phyloP scores from a whole-genome alignment of 768 basidiomycete genomes.

The Naganishia kalamii region DNA sequence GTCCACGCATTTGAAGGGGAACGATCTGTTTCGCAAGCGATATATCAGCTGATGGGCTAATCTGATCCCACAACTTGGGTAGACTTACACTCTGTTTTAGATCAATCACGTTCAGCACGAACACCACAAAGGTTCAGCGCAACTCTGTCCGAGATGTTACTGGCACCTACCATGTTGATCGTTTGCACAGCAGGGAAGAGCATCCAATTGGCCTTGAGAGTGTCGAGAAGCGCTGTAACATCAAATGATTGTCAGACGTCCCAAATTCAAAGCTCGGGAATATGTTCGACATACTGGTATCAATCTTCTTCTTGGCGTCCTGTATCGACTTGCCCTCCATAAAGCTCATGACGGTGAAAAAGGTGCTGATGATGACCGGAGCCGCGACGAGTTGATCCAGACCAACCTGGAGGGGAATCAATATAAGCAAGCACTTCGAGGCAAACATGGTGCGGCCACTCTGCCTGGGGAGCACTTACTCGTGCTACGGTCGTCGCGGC shows the following conservation, averaged over 20 bases:
- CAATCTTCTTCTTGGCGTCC: slow-evolving; percentile 54
- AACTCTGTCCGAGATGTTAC: not conserved
- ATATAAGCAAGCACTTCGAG: too few species aligned
- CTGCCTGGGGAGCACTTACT: not conserved
- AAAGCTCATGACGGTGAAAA: slow-evolving; percentile 70
- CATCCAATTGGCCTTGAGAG: slow-evolving; percentile 40
- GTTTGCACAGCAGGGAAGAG: slow-evolving; percentile 40
- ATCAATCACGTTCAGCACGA: not conserved
- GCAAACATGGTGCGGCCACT: too few species aligned
- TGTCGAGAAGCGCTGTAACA: slow-evolving; percentile 32
- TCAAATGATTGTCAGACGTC: not conserved
- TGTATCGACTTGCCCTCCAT: slow-evolving; percentile 65
- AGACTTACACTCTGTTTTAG: slow-evolving; percentile 18
- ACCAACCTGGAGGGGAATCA: slow-evolving; percentile 51
- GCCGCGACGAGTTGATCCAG: slow-evolving; percentile 74
- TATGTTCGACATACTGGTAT: slow-evolving; percentile 28
- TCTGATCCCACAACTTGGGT: not conserved
- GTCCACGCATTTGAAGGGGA: slow-evolving; percentile 37
- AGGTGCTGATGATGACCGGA: slow-evolving; percentile 58
- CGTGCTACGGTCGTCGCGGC: slow-evolving; percentile 18
- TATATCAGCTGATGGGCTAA: not conserved
- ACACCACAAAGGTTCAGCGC: not conserved
- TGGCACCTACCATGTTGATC: slow-evolving; percentile 37
- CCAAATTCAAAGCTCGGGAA: not conserved
- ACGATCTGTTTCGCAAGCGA: slow-evolving; percentile 30